Conservation (phyloP, 306 rosid species). For the Vachellia collinsii region DNA sequence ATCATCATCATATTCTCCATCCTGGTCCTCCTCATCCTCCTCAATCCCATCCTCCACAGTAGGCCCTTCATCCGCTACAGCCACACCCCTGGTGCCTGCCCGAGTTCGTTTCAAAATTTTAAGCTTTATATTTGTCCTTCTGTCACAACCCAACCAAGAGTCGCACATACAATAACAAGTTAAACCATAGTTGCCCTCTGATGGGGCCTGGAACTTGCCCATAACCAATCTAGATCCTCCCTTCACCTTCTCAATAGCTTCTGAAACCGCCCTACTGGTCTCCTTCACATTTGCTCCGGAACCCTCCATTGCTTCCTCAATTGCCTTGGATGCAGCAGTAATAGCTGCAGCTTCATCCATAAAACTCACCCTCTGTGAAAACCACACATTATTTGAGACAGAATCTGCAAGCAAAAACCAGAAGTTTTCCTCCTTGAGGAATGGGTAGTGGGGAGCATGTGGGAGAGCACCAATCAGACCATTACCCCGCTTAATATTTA, state of each 20-base stretch:
- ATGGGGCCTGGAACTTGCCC: constrained; percentile 91
- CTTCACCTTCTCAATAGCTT: constrained; percentile 87
- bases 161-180: constrained; percentile 88
- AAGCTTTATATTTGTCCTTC: constrained; percentile 65
- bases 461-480: constrained; percentile 90
- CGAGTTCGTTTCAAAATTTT: constrained; percentile 92
- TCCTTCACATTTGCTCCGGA: constrained; percentile 79
- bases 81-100: constrained; percentile 75
- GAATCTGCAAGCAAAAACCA: constrained; percentile 91
- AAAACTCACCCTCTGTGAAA: constrained; percentile 91
- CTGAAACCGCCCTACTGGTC: constrained; percentile 68
- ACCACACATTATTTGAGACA: constrained; percentile 80
- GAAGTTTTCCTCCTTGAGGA: constrained; percentile 86
- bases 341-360: constrained; percentile 91
- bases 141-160: constrained; percentile 96
- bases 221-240: constrained; percentile 76
- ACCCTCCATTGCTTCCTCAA: constrained; percentile 93
- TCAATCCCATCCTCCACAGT: constrained; percentile 59
- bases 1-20: constrained; percentile 56
- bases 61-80: constrained; percentile 61
- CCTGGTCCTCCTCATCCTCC: constrained; percentile 57
- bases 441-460: constrained; percentile 89
- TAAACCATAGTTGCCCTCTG: constrained; percentile 86
- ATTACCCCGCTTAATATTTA: constrained; percentile 68
- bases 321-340: constrained; percentile 85